Conservation (phyloP, 2,329 filamentous ascomycete species). For the Xylaria sp. region DNA sequence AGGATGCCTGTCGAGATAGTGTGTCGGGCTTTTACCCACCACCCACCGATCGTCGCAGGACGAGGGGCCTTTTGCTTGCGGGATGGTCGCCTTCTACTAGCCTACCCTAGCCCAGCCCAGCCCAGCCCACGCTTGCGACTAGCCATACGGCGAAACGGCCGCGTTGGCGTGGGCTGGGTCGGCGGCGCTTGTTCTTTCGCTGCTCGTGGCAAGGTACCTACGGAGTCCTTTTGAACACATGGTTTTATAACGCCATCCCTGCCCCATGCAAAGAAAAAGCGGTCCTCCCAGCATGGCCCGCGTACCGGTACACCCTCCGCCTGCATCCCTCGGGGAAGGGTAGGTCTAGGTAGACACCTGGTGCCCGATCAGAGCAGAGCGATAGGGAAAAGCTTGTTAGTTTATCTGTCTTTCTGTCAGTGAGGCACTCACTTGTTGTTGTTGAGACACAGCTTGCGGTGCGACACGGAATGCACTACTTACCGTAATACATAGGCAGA, state of each 20-base stretch:
- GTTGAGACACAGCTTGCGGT: constrained; percentile 6
- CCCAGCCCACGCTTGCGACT: constrained; percentile 17
- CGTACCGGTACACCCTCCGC: constrained; percentile 29
- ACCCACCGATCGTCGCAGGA: constrained; percentile 37
- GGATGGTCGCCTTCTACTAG: constrained; percentile 2
- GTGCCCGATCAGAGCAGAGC: neutral
- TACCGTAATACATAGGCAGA: too few species aligned
- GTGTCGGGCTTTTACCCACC: constrained; percentile 35
- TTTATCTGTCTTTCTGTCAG: too few species aligned
- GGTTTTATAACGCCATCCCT: constrained; percentile 23
- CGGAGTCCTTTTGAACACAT: constrained; percentile 28
- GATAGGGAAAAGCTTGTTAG: neutral
- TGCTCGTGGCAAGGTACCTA: constrained; percentile 35
- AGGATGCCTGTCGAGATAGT: constrained; percentile 31
- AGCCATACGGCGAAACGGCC: constrained; percentile 11
- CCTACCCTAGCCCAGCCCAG: too few species aligned
- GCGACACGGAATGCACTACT: neutral
- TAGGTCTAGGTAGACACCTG: too few species aligned
- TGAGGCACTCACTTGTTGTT: too few species aligned
- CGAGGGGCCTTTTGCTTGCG: constrained; percentile 20
- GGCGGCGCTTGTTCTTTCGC: constrained; percentile 29
- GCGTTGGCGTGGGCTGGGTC: constrained; percentile 8
- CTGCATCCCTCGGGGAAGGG: constrained; percentile 22
- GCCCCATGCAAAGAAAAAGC: constrained; percentile 37
- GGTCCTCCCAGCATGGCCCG: constrained; percentile 35